Percentiles rank a stretch among this genome's conserved stretches.
phyloP scores from a whole-genome alignment of 1,284 basidiomycete species.

The Agaricales sp. region DNA sequence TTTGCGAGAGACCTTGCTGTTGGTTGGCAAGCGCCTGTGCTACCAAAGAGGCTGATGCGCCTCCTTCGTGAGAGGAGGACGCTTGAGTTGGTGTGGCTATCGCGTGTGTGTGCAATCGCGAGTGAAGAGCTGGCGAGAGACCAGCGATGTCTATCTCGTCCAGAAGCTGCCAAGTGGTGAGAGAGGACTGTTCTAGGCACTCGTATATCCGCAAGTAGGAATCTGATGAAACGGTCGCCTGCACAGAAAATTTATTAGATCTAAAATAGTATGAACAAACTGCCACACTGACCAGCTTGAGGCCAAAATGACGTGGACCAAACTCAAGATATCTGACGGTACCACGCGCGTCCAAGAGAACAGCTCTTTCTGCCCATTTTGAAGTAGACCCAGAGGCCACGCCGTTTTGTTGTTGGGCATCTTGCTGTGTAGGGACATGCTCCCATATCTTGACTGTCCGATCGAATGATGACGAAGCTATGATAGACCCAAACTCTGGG shows the following conservation, averaged over 20 bases:
- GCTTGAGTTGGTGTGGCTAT: conserved; percentile 63
- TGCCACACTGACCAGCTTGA: conserved; percentile 61
- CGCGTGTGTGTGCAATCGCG: conserved; percentile 37
- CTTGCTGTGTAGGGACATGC: conserved; percentile 23
- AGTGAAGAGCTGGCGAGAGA: conserved; percentile 33
- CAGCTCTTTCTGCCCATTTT: conserved; percentile 67
- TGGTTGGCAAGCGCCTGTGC: conserved; percentile 51
- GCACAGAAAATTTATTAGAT: conserved; percentile 2
- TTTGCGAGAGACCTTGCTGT: conserved; percentile 23
- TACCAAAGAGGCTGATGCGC: conserved; percentile 45
- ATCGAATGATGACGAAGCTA: conserved; percentile 82
- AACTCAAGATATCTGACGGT: conserved; percentile 81
- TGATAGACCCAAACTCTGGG: conserved; percentile 77
- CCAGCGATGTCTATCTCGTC: conserved; percentile 69
- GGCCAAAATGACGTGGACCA: conserved; percentile 74
- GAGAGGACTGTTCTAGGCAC: conserved; percentile 74
- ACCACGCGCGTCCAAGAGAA: conserved; percentile 75
- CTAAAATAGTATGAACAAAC: conserved; percentile 2
- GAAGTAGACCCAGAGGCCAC: conserved; percentile 21
- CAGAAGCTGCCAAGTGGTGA: conserved; percentile 69
- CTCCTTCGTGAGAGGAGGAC: conserved; percentile 38
- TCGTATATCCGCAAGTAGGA: conserved; percentile 83
- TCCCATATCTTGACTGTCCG: conserved; percentile 89
- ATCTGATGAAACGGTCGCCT: conserved; percentile 86
- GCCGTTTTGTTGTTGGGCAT: conserved; percentile 15